Evolutionary conservation across 306 rosid species (phyloP), one percentile per base, ranked within the genome.

Genomic region (Sechiopsis laciniata): DNA sequence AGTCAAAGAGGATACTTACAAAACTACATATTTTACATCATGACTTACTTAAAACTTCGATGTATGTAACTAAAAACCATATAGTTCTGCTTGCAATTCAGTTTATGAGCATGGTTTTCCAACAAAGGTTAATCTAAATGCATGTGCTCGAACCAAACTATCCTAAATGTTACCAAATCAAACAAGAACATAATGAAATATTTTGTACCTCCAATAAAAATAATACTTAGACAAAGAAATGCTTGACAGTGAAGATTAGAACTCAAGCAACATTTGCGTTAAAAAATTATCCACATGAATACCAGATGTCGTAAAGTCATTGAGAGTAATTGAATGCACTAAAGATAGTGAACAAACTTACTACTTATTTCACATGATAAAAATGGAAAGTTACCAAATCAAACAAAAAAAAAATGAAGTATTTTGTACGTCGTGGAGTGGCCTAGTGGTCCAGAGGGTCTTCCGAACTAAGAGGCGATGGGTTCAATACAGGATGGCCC

Each of bases 371-470:
- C 9, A 53, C 46, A 55, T 7, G 65, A 53, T 64, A 45, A 16
- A 76, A 53, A 71, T 50, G 60, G 12, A 45, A 70, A 71, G 16
- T 16, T 40, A 45, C 19, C 55, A 22, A 71, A 17, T 22, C 72
- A 74, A 52, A 71, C 22, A 77, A 71, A 3, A 15, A 15, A 59
- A 72, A 73, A 26, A 26, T 26, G 29, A 26, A 26, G 2, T 26
- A 26, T 26, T 26, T 2, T 26, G 29, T 26, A 26, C 29, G 29
- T 26, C 29, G 2, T 26, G 29, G 29, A 26, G 2, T 26, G 29
- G 2, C 29, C 29, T 26, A 26, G 29, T 26, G 29, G 29, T 26
- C 29, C 1, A 26, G 29, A 26, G 1, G 29, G 29, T 26, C 29
- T 26, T 26, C 2, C 1, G 29, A 26, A 2, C 29, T 26, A 26